Percentiles rank a stretch among this genome's conserved stretches.
Evolutionary conservation across 768 basidiomycete genomes (phyloP).

Genomic region (Macrolepiota albuminosa): DNA sequence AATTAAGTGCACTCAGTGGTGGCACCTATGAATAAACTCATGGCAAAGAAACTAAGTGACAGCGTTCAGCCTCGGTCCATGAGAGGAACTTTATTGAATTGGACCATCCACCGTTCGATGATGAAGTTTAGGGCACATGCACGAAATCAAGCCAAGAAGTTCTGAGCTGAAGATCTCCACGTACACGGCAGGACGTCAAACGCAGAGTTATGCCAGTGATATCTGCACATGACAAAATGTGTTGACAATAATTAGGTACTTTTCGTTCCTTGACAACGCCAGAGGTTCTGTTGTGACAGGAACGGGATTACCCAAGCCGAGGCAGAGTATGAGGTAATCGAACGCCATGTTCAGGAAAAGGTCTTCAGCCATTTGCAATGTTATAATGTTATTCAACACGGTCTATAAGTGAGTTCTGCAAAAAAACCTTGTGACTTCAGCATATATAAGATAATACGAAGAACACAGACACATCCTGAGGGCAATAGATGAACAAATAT

Average conservation of each 20-base stretch:
- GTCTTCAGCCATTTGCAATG: neutral
- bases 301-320: neutral
- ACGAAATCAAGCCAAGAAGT: conserved; percentile 20
- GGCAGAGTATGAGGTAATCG: neutral
- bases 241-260: conserved; percentile 19
- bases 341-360: conserved; percentile 11
- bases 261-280: conserved; percentile 4
- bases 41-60: neutral
- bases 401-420: neutral
- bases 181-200: conserved; percentile 19
- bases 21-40: neutral
- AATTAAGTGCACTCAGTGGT: too few relatives aligned
- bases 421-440: conserved; percentile 15
- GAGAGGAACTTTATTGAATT: neutral
- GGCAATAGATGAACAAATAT: too few relatives aligned
- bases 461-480: too few relatives aligned
- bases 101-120: conserved; percentile 16
- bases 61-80: neutral
- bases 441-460: neutral
- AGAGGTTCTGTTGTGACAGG: conserved; percentile 4
- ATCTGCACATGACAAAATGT: conserved; percentile 16
- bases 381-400: neutral
- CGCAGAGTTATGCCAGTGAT: conserved; percentile 15
- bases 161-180: conserved; percentile 15
- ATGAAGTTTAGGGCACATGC: conserved; percentile 17